Percentiles rank a stretch among this genome's conserved stretches.
phyloP scores from a whole-genome alignment of 257 asterid species.

The Nicotiana knightiana region DNA sequence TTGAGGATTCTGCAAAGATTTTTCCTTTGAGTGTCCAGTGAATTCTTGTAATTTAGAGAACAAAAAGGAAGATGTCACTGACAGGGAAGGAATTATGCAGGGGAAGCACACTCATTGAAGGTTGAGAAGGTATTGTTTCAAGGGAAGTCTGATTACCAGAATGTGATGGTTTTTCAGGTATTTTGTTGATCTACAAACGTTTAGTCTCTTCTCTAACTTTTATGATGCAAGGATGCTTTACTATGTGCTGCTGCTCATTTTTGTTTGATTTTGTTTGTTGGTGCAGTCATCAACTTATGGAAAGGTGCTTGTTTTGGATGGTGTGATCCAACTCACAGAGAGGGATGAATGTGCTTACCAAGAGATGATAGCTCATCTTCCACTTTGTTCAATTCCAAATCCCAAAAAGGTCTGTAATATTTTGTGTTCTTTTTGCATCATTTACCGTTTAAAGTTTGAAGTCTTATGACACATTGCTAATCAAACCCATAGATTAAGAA shows the following conservation, averaged over 20 bases:
- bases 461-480: background rate
- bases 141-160: conserved; percentile 91
- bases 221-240: background rate
- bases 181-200: conserved; percentile 4
- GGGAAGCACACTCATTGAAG: conserved; percentile 97
- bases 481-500: background rate
- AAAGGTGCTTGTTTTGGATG: conserved; percentile 94
- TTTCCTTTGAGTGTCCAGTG: background rate
- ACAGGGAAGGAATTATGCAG: conserved; percentile 40
- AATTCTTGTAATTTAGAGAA: background rate
- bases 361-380: conserved; percentile 96
- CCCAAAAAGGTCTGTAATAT: conserved; percentile 64
- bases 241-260: background rate
- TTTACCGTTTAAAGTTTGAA: background rate
- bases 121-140: conserved; percentile 75
- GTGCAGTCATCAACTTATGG: conserved; percentile 89
- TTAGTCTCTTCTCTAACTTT: background rate
- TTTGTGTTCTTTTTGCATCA: background rate
- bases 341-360: conserved; percentile 99
- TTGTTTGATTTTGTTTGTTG: conserved; percentile 18
- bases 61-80: background rate
- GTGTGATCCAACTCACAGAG: conserved; percentile 95
- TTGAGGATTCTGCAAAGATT: background rate
- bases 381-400: conserved; percentile 82
- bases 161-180: conserved; percentile 94